A percentile compares a stretch with the other conserved stretches of the same genome.
Conservation (phyloP, 129 eudicot genomes). For the carrot (Daucus carota) region DH1_v3.0 NC_030388.2:31518001-31518500, state of each 20-base stretch:
- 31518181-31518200: constrained; percentile 10
- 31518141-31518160: background rate
- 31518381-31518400: background rate
- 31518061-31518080: background rate
- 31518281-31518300: no score
- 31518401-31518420: background rate
- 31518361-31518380: no score
- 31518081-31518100: background rate
- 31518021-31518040: background rate
- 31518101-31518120: background rate
- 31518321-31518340: no score
- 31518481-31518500: background rate
- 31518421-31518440: constrained; percentile 2
- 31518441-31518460: background rate
- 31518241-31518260: constrained; percentile 1
- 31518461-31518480: background rate
- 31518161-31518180: background rate
- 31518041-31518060: background rate
- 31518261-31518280: background rate
- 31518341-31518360: no score
- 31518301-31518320: no score
- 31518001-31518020: background rate
- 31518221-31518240: constrained; percentile 5
- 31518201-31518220: constrained; percentile 1
- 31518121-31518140: background rate